phyloP scores from a whole-genome alignment of 306 rosid species.

The Rosa rugosa region DNA sequence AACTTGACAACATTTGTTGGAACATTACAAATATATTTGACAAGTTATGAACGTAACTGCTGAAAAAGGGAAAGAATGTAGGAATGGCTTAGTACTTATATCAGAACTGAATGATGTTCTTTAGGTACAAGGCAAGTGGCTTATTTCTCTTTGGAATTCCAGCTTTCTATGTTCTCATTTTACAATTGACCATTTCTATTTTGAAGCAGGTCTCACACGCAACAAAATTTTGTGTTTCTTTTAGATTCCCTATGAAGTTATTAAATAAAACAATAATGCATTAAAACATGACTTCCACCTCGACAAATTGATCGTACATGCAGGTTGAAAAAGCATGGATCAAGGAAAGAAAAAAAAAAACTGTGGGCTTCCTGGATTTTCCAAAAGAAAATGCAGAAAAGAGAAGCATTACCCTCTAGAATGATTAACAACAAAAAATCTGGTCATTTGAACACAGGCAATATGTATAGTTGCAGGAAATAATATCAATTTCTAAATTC shows the following conservation, averaged over 20 bases:
- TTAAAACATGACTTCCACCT: not conserved
- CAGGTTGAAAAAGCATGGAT: not conserved
- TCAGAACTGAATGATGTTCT: not conserved
- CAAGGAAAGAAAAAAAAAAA: not conserved
- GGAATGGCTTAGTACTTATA: not conserved
- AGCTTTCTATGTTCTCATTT: not conserved
- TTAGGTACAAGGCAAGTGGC: not conserved
- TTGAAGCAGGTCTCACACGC: not conserved
- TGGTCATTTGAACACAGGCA: not conserved
- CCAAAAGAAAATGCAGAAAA: not conserved
- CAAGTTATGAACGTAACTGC: not conserved
- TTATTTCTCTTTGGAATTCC: not conserved
- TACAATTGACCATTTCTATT: not conserved
- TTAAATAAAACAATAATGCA: not conserved
- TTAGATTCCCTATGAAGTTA: not conserved
- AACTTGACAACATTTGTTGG: not conserved
- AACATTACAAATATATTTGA: not conserved
- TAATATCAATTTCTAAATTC: not conserved
- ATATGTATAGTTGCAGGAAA: not conserved
- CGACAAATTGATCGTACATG: not conserved
- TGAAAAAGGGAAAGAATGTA: not conserved
- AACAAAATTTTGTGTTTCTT: not conserved
- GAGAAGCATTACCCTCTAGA: not conserved
- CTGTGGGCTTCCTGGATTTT: not conserved
- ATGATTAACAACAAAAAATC: not conserved